Base-by-base conservation (phyloP, 2,329 filamentous ascomycete species). In the Apiospora koreana region DNA sequence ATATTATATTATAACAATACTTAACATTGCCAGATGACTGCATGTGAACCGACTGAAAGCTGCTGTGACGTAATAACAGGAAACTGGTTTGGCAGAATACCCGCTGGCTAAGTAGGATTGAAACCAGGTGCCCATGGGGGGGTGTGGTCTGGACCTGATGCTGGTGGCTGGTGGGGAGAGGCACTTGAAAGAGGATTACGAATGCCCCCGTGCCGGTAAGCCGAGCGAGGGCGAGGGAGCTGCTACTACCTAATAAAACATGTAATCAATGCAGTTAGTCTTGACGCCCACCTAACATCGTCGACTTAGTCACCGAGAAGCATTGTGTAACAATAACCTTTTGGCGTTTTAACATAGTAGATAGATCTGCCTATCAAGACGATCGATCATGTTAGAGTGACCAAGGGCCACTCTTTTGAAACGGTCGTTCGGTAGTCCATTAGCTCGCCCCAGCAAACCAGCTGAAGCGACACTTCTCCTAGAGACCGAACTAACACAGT, bases 31-130 rank as follows among this genome's bases (percentile, higher is more conserved):
- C 48, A 54, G 23, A 54, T 54, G 48, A 23, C 45, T n/a, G n/a
- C n/a, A n/a, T n/a, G n/a, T 48, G 45, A 31, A 54, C 48, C 16
- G 48, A 14, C 16, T 12, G 18, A 16, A 38, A 38, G 54, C 54
- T 35, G 54, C 18, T 62, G 54, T 62, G 54, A 62, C 54, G 54
- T 62, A 62, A 62, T 62, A 38, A 62, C 31, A 38, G 54, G 54
- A 38, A 38, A 62, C 54, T 62, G 54, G 54, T 38, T 62, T 62
- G 28, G 54, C 54, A 14, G 31, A 62, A 62, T 62, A 62, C 54
- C 54, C 31, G 54, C 31, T 58, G 50, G 50, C 50, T 35, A 23
- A 43, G 41, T 43, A 43, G 48, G 48, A 54, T 8, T 54, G 48
- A 54, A 54, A 54, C 48, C 45, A 9, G 23, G 23, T 50, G 46